Evolutionary conservation across 768 basidiomycete species (phyloP).

Genomic region (Dentipellis fragilis): DNA sequence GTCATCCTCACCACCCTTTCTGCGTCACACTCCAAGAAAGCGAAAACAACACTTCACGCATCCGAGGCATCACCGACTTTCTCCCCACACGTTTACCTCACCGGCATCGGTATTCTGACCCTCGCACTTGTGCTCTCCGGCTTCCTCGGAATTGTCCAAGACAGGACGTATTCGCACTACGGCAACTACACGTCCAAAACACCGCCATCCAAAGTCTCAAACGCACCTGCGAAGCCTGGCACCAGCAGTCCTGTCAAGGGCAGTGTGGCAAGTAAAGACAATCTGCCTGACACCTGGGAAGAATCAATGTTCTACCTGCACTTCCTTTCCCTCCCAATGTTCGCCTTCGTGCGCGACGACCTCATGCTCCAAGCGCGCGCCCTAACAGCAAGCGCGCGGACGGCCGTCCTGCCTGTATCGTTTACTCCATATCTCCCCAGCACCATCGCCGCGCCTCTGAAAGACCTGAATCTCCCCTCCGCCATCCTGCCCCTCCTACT

Average conservation of each 20-base stretch:
- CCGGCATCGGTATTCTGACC: conserved; percentile 64
- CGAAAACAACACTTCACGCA: not conserved
- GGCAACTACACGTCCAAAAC: conserved; percentile 14
- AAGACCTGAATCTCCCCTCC: conserved; percentile 39
- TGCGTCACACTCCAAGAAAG: conserved; percentile 29
- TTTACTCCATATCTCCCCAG: conserved; percentile 10
- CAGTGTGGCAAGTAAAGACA: not conserved
- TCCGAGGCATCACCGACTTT: conserved; percentile 7
- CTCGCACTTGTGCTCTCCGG: conserved; percentile 75
- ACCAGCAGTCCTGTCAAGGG: not conserved
- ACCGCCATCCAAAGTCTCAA: not conserved
- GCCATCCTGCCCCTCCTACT: conserved; percentile 54
- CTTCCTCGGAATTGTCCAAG: conserved; percentile 76
- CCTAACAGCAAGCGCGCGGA: conserved; percentile 16
- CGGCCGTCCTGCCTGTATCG: conserved; percentile 8
- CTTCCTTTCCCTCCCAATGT: conserved; percentile 71
- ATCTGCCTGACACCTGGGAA: conserved; percentile 42
- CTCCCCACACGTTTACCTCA: conserved; percentile 39
- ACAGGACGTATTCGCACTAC: conserved; percentile 58
- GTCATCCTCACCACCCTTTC: conserved; percentile 78
- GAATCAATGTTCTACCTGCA: conserved; percentile 92
- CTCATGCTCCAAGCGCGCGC: conserved; percentile 36
- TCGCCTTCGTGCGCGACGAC: conserved; percentile 47
- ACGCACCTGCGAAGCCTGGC: conserved; percentile 7
- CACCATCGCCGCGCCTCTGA: conserved; percentile 21